Base-by-base conservation (phyloP, 768 basidiomycete species). In the Hygrophorus russula region DNA sequence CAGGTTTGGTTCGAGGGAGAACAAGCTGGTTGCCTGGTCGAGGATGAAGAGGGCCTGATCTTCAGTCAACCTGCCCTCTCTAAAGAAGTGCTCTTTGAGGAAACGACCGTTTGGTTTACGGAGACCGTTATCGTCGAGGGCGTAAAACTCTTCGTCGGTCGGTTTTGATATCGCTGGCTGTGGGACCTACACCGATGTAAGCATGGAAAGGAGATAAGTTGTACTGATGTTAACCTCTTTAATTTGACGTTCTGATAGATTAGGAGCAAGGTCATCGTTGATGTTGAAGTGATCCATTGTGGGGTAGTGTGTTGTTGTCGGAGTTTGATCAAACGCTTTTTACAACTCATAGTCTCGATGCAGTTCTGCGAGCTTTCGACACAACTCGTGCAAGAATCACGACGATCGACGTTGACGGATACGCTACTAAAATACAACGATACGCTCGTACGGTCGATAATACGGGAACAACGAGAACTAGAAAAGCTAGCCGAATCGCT, bases 391-490 rank as follows among this genome's bases (percentile, higher is more conserved):
- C 72, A 76, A 48, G 91, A 96, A 60, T 80, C 91, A 9, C 80
- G 86, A 13, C 73, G 93, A 18, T 92, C 93, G 1, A 84, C 80
- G 1, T 74, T 80, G 28, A 82, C 85, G 5, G 84, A 90, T 53
- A 80, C 81, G 4, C 71, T 97, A 11, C 70, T 89, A 49, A 94
- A 93, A 55, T 96, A 97, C 71, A 93, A 94, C 62, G 84, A 92
- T 59, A 65, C 76, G 36, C 78, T 90, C 51, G 86, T 97, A 29
- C 81, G 90, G 41, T 74, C 79, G 30, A 73, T 98, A 59, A 73
- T 89, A 56, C 79, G 92, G 51, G 93, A 97, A 59, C 90, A 92
- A 48, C 87, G 91, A 58, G 82, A 85, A 53, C 82, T 98, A 49
- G 84, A 90, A 56, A 71, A 69, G 43, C 67, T 64, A 13, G 70